Base-by-base conservation (phyloP, 2,329 filamentous ascomycete genomes). In the Lasiodiplodia sp. region DNA sequence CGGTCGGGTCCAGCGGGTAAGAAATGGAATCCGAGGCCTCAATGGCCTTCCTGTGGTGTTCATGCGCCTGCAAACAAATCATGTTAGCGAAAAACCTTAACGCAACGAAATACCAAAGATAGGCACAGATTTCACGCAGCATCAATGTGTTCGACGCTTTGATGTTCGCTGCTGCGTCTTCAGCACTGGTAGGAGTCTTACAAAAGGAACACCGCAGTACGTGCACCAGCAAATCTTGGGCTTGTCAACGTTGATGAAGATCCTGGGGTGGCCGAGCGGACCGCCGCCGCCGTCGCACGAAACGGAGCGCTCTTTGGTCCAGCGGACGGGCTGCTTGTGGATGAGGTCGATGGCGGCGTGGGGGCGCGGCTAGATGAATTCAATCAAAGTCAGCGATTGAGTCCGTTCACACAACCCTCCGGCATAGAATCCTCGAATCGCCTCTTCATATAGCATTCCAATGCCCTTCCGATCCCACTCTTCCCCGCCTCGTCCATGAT, bases 191-290 rank as follows among this genome's bases (percentile, higher is more conserved):
- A 68, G n/a, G 53, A 82, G 23, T 84, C 94, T 79, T 87, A 98
- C 96, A 79, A 90, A 99, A 75, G 96, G 96, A 73, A 96, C 80
- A 66, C 96, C 96, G 79, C 96, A 99, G 85, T 99, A 99, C 77
- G 87, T 91, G 86, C 96, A 99, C 79, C 86, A 85, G 81, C 89
- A 88, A 76, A 99, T 97, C 85, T 98, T 90, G 53, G 96, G 92
- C 86, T 97, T 98, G 83, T 99, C 96, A 73, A 92, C 91, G 83
- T 99, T 99, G 88, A 99, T 99, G 81, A 94, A 99, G 82, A 99
- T 91, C 77, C 89, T 88, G 62, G 96, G 96, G 81, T 99, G 96
- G 53, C 96, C 96, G 67, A 92, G 84, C 38, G 94, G 91, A 56
- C 95, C 96, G 73, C 94, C 94, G 69, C 95, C 96, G 69, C 96